Evolutionary conservation across 176 grass and related monocot species (phyloP), one percentile per base, ranked within the genome.

Genomic region (Avena eriantha): DNA sequence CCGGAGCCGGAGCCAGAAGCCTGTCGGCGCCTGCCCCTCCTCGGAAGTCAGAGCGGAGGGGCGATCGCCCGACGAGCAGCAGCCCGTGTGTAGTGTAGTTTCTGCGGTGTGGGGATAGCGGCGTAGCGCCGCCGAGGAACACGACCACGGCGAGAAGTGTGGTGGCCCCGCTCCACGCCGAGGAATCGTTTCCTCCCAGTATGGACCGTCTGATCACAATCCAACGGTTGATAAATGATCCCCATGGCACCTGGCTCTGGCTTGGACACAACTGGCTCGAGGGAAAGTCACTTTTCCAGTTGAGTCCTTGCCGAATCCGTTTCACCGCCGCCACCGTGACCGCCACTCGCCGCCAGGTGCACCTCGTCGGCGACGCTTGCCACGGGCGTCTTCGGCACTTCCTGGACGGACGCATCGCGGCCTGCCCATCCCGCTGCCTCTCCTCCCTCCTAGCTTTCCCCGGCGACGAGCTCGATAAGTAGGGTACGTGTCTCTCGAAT

Each of bases 401-500:
- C 36, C 36, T 39, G 36, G 36, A 4, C 36, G 36, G 36, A 39
- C 36, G 36, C 36, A 39, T 39, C 36, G 4, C 41, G 59, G 1
- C 59, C 78, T 12, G 78, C 78, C 78, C 78, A 11, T 47, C 23
- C 46, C 41, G 41, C 23, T 39, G 4, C 50, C 3, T 17, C 50
- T 16, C 50, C 26, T 76, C 15, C 47, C 72, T 75, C 72, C 14
- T 76, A 33, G 48, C 47, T 24, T 31, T 26, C 48, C 50, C 49
- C 16, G 57, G 23, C 23, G 73, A 17, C 48, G 47, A 31, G 73
- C 73, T 76, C 47, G 7, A 10, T 6, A 31, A 50, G 73, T 53
- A 76, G 24, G 73, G 58, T 65, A 17, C 59, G 78, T 65, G 41
- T 48, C 45, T 80, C 22, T 60, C 14, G 57, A 63, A 65, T 41